phyloP scores from a whole-genome alignment of 2,329 filamentous ascomycete genomes.

The Tolypocladium ophioglossoides region DNA sequence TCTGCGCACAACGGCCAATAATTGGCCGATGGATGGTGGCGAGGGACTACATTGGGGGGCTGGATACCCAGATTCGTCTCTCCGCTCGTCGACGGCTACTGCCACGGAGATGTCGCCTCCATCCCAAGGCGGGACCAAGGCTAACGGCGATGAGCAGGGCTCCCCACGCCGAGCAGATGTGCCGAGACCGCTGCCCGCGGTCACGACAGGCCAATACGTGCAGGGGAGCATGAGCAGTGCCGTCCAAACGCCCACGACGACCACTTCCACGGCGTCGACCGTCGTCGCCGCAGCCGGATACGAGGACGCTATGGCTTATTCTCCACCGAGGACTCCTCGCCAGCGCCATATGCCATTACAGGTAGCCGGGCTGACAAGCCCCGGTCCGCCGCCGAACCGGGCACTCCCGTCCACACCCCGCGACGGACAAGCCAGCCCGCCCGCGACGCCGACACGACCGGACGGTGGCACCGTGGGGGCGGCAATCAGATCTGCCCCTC shows the following conservation, averaged over 20 bases:
- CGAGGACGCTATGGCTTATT: neutral
- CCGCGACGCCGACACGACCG: neutral
- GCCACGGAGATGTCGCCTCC: neutral
- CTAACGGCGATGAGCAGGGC: neutral
- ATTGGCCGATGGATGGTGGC: neutral
- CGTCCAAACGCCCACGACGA: neutral
- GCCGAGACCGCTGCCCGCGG: neutral
- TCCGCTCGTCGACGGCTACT: neutral
- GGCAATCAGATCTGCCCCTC: neutral
- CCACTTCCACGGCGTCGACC: neutral
- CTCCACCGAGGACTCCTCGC: conserved; percentile 3
- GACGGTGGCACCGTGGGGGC: conserved; percentile 1
- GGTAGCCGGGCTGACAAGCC: conserved; percentile 13
- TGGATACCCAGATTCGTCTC: neutral
- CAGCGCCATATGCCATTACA: conserved; percentile 4
- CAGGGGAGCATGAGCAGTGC: neutral
- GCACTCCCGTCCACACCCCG: conserved; percentile 26
- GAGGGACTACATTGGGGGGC: neutral
- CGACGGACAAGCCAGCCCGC: conserved; percentile 2
- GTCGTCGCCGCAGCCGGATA: neutral
- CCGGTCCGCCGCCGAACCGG: conserved; percentile 34
- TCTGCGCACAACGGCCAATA: conserved; percentile 17
- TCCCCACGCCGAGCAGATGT: neutral
- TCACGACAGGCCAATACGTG: neutral
- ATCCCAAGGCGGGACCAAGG: neutral